Percentiles rank a stretch among this genome's conserved stretches.
These are phyloP conservation scores for Dactylellina sp. DNA, from an alignment of 2,329 filamentous ascomycete genomes.

Conservation along the genomic window DNA sequence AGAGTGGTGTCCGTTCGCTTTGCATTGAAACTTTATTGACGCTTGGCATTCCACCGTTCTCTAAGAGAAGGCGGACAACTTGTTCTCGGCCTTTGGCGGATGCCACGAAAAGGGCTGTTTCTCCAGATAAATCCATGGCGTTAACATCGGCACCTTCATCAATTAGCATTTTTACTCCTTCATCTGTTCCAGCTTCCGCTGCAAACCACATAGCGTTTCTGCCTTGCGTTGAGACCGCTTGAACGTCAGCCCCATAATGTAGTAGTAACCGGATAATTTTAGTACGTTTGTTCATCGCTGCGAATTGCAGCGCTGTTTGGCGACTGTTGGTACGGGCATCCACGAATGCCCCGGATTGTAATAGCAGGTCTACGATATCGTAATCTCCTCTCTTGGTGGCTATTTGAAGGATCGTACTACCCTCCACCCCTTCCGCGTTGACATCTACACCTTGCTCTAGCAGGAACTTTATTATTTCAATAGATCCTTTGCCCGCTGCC, in stretches of 20 bases:
- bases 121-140: neutral
- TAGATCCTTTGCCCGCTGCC: slow-evolving; percentile 24
- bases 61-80: slow-evolving; percentile 14
- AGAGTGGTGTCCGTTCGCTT: slow-evolving; percentile 14
- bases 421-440: slow-evolving; percentile 2
- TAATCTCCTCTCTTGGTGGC: slow-evolving; percentile 20
- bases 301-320: slow-evolving; percentile 18
- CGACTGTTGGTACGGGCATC: neutral
- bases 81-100: slow-evolving; percentile 12
- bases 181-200: slow-evolving; percentile 7
- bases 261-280: slow-evolving; percentile 10
- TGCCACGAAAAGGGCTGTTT: slow-evolving; percentile 25
- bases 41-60: slow-evolving; percentile 11
- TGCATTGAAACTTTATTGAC: slow-evolving; percentile 9
- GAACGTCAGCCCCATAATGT: slow-evolving; percentile 16
- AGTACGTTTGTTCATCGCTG: slow-evolving; percentile 4
- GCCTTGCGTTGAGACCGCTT: neutral
- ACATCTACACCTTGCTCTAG: slow-evolving; percentile 13
- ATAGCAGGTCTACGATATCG: slow-evolving; percentile 25
- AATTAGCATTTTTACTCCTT: slow-evolving; percentile 17
- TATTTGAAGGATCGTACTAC: slow-evolving; percentile 22
- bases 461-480: slow-evolving; percentile 16
- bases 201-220: slow-evolving; percentile 25
- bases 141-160: slow-evolving; percentile 31
- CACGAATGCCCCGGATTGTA: slow-evolving; percentile 11